A percentile compares a stretch with the other conserved stretches of the same genome.
phyloP scores from a whole-genome alignment of 306 rosid genomes.

The Sicyos baderoa region DNA sequence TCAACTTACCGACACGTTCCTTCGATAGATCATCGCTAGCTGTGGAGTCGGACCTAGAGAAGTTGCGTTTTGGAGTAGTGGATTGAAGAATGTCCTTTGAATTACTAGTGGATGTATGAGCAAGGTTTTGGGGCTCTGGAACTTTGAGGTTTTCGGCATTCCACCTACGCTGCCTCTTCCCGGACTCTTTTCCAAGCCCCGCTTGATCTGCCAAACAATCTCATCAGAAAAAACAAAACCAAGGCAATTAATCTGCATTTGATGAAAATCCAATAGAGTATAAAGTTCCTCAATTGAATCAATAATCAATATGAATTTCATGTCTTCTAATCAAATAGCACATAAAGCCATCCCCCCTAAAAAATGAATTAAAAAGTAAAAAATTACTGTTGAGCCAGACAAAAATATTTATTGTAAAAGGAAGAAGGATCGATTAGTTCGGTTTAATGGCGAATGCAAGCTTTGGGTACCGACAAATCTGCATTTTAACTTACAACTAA shows the following conservation, averaged over 20 bases:
- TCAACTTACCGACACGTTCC: constrained; percentile 82
- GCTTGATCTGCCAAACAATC: constrained; percentile 43
- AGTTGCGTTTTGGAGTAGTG: constrained; percentile 40
- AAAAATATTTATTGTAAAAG: background rate
- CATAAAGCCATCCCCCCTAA: background rate
- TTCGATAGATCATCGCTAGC: constrained; percentile 52
- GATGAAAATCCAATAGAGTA: background rate
- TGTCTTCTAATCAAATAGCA: background rate
- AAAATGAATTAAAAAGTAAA: background rate
- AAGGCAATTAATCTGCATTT: background rate
- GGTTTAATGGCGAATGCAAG: background rate
- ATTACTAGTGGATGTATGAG: constrained; percentile 36
- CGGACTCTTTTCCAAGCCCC: constrained; percentile 56
- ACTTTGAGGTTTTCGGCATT: constrained; percentile 51
- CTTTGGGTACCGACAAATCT: background rate
- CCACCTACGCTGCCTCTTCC: constrained; percentile 93
- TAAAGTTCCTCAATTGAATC: background rate
- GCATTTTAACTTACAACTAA: background rate
- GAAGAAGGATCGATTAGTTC: background rate
- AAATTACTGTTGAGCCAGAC: background rate
- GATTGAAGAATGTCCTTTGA: constrained; percentile 47
- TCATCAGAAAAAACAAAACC: constrained; percentile 16
- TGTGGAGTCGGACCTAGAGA: constrained; percentile 61
- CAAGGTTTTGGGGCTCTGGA: constrained; percentile 45
- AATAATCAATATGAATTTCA: background rate